Evolutionary conservation across 2,329 filamentous ascomycete species (phyloP).

Genomic region (Ceratocystis huliohia): DNA sequence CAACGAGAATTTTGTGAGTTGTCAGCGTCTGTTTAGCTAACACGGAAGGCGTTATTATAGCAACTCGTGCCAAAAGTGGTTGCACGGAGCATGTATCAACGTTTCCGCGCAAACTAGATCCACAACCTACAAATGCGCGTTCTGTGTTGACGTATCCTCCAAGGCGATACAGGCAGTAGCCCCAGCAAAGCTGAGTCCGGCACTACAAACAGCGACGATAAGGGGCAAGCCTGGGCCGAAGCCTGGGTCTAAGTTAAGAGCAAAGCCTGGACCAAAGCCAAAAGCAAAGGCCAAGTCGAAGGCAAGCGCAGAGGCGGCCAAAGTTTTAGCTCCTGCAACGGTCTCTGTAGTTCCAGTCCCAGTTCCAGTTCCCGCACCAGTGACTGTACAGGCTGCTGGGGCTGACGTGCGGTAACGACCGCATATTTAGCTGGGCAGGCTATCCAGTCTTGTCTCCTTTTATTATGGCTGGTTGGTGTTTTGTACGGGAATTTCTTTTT

Average conservation of each 20-base stretch:
- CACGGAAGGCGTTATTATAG: constrained; percentile 28
- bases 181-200: constrained; percentile 24
- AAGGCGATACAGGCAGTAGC: constrained; percentile 37
- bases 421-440: no score
- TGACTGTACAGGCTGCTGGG: background rate
- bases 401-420: constrained; percentile 23
- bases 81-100: constrained; percentile 51
- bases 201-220: constrained; percentile 21
- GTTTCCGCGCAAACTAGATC: constrained; percentile 45
- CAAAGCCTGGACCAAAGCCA: background rate
- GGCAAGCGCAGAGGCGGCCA: background rate
- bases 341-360: background rate
- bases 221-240: background rate
- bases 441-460: background rate
- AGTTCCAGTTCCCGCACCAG: background rate
- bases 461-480: background rate
- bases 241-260: background rate
- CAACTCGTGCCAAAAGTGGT: constrained; percentile 52
- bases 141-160: constrained; percentile 45
- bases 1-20: background rate
- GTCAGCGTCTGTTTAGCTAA: background rate
- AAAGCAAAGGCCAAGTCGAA: background rate
- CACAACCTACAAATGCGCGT: constrained; percentile 50
- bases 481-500: constrained; percentile 4
- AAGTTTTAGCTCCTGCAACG: background rate